A percentile compares a stretch with the other conserved stretches of the same genome.
Conservation (phyloP, 2,329 filamentous ascomycete genomes). For the Pseudomassariella vexata region DNA sequence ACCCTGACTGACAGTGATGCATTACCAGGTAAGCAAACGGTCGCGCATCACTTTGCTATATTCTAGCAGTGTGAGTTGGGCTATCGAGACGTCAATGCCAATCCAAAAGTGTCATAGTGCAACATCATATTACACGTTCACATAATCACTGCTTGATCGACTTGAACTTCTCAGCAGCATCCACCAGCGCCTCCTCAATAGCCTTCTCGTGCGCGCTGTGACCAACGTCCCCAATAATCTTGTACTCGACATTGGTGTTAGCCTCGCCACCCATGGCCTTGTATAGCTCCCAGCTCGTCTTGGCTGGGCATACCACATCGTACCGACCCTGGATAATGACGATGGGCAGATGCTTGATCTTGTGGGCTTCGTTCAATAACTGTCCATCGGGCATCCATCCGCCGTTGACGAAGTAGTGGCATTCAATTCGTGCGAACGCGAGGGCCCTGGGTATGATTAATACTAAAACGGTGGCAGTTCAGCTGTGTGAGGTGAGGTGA, state of each 20-base stretch:
- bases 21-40: no score
- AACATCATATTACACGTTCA: no score
- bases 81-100: no score
- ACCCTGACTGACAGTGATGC: no score
- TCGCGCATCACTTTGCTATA: no score
- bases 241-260: constrained; percentile 19
- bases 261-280: constrained; percentile 25
- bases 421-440: constrained; percentile 34
- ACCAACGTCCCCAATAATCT: constrained; percentile 16
- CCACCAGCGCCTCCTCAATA: constrained; percentile 18
- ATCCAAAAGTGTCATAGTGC: no score
- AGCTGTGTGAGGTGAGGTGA: neutral
- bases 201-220: constrained; percentile 20
- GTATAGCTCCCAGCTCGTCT: constrained; percentile 35
- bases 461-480: neutral
- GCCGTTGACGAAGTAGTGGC: constrained; percentile 35
- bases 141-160: constrained; percentile 11
- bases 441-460: constrained; percentile 13
- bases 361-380: constrained; percentile 21
- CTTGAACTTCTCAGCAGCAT: constrained; percentile 22
- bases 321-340: constrained; percentile 39
- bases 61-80: no score
- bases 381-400: constrained; percentile 35
- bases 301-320: constrained; percentile 36
- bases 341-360: constrained; percentile 21